Conservation (phyloP, 305 asterid species). For the Stenogyne calaminthoides region DNA sequence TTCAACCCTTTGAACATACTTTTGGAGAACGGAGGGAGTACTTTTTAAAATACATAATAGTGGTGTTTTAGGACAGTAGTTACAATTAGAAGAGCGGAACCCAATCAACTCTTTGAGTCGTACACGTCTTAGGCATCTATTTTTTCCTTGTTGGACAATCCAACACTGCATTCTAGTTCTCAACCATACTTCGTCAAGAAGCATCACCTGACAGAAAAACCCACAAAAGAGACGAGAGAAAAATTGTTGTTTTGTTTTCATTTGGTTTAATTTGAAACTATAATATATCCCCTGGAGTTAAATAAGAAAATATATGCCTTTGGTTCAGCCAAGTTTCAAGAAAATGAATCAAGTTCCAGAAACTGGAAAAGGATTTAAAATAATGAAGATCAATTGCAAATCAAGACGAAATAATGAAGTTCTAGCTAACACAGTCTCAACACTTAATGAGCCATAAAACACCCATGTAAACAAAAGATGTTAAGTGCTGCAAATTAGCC, state of each 20-base stretch:
- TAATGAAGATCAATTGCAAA: not conserved
- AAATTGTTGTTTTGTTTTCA: not conserved
- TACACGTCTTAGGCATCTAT: not conserved
- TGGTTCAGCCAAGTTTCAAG: not conserved
- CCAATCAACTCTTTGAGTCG: not conserved
- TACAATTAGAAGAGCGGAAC: too few relatives aligned
- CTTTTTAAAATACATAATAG: too few relatives aligned
- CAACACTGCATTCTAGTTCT: not conserved
- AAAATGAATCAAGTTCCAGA: not conserved
- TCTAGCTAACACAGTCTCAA: too few relatives aligned
- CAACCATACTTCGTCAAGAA: not conserved
- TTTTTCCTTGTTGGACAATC: constrained; percentile 20
- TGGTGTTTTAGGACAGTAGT: too few relatives aligned
- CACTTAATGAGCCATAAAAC: not conserved
- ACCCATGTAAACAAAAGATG: not conserved
- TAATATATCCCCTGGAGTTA: too few relatives aligned
- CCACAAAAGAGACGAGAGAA: not conserved
- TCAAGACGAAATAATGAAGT: not conserved
- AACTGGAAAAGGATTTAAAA: not conserved
- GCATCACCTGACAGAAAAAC: not conserved
- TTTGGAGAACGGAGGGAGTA: too few relatives aligned
- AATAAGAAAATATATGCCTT: too few relatives aligned
- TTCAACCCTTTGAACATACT: too few relatives aligned
- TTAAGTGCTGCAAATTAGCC: not conserved
- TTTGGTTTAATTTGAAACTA: too few relatives aligned